Evolutionary conservation across 1,284 basidiomycete genomes (phyloP), one percentile per base, ranked within the genome.

Genomic region (Apiotrichum porosum): DNA sequence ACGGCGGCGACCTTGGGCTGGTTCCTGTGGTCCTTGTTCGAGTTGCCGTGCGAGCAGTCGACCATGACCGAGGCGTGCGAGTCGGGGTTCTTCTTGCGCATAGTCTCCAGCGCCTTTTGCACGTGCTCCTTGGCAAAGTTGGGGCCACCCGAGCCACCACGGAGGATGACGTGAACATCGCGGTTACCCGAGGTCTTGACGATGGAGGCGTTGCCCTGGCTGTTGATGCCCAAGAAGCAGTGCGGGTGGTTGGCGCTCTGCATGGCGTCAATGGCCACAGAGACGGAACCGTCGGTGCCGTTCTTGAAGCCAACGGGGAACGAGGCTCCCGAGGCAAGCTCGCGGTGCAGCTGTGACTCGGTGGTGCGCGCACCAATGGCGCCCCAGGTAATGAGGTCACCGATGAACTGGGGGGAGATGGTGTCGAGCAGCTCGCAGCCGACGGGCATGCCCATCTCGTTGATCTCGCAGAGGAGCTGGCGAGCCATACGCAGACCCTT

Each of bases 221-320:
- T 86, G 43, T 93, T 97, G 56, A 99, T 93, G 65, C 92, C 93
- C 82, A 99, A 89, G 80, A 99, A 99, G 46, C 88, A 87, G 74
- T 98, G 94, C 17, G 91, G 88, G 69, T 91, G 86, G 6, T 84
- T 85, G 12, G 91, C 83, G 0, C 90, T 86, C 56, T 86, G 83
- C 88, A 98, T 97, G 14, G 95, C 94, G 73, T 99, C 94, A 47
- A 98, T 86, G 4, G 94, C 93, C 33, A 77, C 72, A 54, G 77
- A 65, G 57, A 90, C 83, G 37, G 85, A 86, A 42, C 94, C 94
- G 71, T 97, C 93, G 6, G 94, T 97, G 45, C 93, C 93, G 72
- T 98, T 98, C 76, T 98, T 98, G 84, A 98, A 98, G n/a, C 94
- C 73, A 37, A 75, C 70, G 23, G 73, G 69, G 66, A 73, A 73